Conservation (phyloP, 179 eudicot genomes). For the Beta lomatogona region DNA sequence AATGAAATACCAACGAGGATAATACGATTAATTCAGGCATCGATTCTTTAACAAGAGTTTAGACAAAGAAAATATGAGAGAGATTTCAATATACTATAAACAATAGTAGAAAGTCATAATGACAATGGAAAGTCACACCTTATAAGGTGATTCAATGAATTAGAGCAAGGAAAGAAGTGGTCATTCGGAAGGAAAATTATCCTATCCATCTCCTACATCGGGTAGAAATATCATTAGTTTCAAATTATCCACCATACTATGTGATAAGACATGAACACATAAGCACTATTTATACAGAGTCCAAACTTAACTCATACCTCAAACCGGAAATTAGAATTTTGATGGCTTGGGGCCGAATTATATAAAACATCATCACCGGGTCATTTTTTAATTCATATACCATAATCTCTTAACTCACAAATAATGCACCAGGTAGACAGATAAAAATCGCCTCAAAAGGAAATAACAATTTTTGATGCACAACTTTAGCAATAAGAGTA, state of each 20-base stretch:
- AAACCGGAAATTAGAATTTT: background rate
- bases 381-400: background rate
- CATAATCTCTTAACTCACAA: background rate
- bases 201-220: background rate
- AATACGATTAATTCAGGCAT: no score
- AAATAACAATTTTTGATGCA: background rate
- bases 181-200: background rate
- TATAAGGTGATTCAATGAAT: background rate
- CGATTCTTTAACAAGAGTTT: no score
- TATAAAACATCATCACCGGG: background rate
- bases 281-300: background rate
- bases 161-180: background rate
- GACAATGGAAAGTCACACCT: background rate
- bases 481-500: no score
- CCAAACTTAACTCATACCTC: background rate
- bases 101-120: background rate
- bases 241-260: background rate
- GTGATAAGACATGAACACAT: background rate
- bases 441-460: background rate
- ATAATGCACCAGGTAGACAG: background rate
- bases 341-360: background rate
- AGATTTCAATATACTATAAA: no score
- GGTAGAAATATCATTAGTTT: background rate
- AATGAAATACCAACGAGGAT: background rate
- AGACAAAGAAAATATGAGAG: background rate